phyloP scores from a whole-genome alignment of 345 rosid genomes.

The Lepidium aucheri region DNA sequence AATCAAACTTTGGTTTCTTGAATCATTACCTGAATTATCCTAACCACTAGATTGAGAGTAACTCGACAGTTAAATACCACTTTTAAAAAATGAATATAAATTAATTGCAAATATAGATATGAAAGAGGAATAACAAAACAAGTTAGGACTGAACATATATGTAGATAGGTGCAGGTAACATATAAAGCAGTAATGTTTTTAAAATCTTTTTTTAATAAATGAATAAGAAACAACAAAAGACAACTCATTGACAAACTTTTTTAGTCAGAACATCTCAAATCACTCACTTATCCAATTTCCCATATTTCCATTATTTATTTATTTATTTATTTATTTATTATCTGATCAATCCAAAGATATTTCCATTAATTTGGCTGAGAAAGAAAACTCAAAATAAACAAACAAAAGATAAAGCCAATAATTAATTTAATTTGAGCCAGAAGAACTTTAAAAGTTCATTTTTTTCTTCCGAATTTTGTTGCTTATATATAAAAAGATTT shows the following conservation, averaged over 20 bases:
- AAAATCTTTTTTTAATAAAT: constrained; percentile 12
- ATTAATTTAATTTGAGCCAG: constrained; percentile 3
- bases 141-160: constrained; percentile 23
- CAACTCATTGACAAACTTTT: constrained; percentile 31
- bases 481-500: neutral
- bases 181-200: constrained; percentile 20
- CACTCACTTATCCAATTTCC: constrained; percentile 22
- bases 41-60: no score
- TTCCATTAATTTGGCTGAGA: neutral
- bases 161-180: constrained; percentile 31
- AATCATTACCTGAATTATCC: no score
- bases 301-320: neutral
- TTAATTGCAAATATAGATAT: neutral
- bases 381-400: neutral
- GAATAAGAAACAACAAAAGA: constrained; percentile 28
- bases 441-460: neutral
- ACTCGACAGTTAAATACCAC: no score
- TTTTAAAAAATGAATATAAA: no score
- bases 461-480: neutral
- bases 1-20: no score
- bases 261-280: constrained; percentile 32
- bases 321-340: neutral
- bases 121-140: constrained; percentile 22
- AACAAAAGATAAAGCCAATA: neutral
- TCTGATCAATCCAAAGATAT: neutral